Evolutionary conservation across 2,329 filamentous ascomycete genomes (phyloP).

Genomic region (Ceratocystis cubensis): DNA sequence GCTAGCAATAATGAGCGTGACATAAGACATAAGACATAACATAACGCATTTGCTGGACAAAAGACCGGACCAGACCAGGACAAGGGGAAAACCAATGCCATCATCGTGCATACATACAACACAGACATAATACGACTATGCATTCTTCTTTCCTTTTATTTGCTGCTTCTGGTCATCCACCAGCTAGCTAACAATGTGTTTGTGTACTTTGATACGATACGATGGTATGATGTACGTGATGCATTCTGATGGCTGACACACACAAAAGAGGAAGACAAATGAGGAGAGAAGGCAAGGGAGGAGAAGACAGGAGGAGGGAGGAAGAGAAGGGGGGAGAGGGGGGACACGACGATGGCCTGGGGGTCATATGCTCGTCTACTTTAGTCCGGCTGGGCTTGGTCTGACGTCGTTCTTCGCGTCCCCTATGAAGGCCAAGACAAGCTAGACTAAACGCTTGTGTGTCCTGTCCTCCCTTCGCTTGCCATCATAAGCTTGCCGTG

Average conservation of each 20-base stretch:
- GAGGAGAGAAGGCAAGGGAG: too few species aligned
- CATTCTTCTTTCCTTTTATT: not conserved
- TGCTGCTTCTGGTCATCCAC: not conserved
- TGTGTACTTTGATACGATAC: not conserved
- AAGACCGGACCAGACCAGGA: not conserved
- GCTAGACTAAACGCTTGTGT: not conserved
- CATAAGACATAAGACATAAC: constrained; percentile 1
- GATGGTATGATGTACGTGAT: too few species aligned
- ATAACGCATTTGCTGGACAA: not conserved
- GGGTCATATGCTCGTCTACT: not conserved
- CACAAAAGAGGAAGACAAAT: too few species aligned
- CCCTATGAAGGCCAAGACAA: not conserved
- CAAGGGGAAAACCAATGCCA: not conserved
- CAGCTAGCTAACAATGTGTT: too few species aligned
- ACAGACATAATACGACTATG: not conserved
- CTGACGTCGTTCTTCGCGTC: constrained; percentile 3
- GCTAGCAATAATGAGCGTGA: not conserved
- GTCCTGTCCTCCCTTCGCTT: not conserved
- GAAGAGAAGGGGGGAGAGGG: not conserved
- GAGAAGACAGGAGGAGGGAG: not conserved
- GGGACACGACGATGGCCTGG: not conserved
- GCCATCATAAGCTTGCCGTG: not conserved
- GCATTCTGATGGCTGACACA: too few species aligned
- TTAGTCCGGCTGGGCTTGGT: not conserved
- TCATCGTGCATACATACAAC: not conserved